A percentile compares a stretch with the other conserved stretches of the same genome.
Evolutionary conservation across 371 early-diverging fungal species (phyloP).

Genomic region (Mucor saturninus): DNA sequence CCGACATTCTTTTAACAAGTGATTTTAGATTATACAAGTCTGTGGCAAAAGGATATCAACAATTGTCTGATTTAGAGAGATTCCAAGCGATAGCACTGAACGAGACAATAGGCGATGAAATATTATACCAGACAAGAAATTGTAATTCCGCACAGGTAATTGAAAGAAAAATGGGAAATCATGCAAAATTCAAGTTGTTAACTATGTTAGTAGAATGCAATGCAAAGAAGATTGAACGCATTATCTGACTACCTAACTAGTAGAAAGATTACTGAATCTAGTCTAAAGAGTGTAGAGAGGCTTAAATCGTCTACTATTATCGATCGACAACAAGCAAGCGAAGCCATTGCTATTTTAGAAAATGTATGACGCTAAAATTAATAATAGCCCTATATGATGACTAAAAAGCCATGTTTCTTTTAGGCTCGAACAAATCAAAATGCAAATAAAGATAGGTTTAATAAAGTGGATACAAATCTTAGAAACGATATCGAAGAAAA

Average conservation of each 20-base stretch:
- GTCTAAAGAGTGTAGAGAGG: slow-evolving; percentile 41
- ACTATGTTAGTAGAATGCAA: slow-evolving; percentile 23
- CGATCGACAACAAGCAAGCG: slow-evolving; percentile 41
- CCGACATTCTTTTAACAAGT: not conserved
- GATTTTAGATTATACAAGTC: slow-evolving; percentile 34
- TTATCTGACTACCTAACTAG: slow-evolving; percentile 39
- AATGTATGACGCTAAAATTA: slow-evolving; percentile 20
- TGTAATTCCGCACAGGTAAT: slow-evolving; percentile 37
- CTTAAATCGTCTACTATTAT: slow-evolving; percentile 47
- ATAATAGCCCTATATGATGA: too few relatives aligned
- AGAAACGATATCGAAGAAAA: slow-evolving; percentile 37
- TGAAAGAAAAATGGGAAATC: not conserved
- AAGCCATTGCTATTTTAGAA: slow-evolving; percentile 46
- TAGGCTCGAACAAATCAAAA: slow-evolving; percentile 40
- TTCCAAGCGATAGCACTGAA: slow-evolving; percentile 24
- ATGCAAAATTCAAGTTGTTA: not conserved
- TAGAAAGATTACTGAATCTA: slow-evolving; percentile 39
- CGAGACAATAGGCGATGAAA: slow-evolving; percentile 42
- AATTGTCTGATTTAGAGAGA: slow-evolving; percentile 32
- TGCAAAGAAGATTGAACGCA: slow-evolving; percentile 36
- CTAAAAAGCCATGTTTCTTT: too few relatives aligned
- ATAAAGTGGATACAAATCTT: slow-evolving; percentile 39
- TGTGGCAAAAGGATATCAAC: slow-evolving; percentile 39
- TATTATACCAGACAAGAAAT: slow-evolving; percentile 40
- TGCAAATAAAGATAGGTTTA: slow-evolving; percentile 29